Percentiles rank a stretch among this genome's conserved stretches.
These are phyloP conservation scores for Phaffia tasmanica DNA, from an alignment of 768 basidiomycete genomes.

Conservation along the genomic window DNA sequence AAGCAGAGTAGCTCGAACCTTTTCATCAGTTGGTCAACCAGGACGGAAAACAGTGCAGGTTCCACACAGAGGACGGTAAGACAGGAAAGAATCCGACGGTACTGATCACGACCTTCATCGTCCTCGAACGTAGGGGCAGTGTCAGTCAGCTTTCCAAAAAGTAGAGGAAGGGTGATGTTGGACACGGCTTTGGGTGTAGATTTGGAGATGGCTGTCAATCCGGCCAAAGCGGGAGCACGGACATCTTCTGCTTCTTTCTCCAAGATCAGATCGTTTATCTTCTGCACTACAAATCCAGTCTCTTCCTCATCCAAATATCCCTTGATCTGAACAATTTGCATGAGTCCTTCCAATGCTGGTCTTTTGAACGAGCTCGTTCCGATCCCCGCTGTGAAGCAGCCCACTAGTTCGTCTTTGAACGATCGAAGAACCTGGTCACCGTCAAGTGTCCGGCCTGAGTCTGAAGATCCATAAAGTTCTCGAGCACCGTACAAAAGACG, in stretches of 20 bases:
- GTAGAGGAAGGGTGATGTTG: conserved; percentile 63
- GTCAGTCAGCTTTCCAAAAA: conserved; percentile 67
- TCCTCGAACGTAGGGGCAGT: conserved; percentile 50
- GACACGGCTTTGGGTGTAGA: conserved; percentile 55
- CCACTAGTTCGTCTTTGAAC: conserved; percentile 67
- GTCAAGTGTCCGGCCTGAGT: conserved; percentile 8
- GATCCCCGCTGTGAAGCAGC: conserved; percentile 21
- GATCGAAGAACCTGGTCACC: conserved; percentile 42
- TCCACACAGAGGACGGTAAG: conserved; percentile 63
- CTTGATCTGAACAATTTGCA: conserved; percentile 54
- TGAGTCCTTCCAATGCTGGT: conserved; percentile 56
- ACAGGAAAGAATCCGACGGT: conserved; percentile 56
- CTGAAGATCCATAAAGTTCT: conserved; percentile 39
- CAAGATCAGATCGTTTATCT: conserved; percentile 57
- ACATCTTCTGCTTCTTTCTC: conserved; percentile 43
- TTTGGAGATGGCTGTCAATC: conserved; percentile 54
- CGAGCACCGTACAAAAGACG: conserved; percentile 40
- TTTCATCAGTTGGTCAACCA: conserved; percentile 63
- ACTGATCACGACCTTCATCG: conserved; percentile 49
- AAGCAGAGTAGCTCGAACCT: conserved; percentile 51
- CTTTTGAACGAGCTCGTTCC: conserved; percentile 35
- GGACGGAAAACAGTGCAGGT: conserved; percentile 66
- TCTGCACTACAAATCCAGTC: conserved; percentile 64
- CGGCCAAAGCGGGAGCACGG: conserved; percentile 49
- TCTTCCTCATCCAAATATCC: conserved; percentile 60